Evolutionary conservation across 768 basidiomycete species (phyloP).

Genomic region (Cyclocybe cylindracea): DNA sequence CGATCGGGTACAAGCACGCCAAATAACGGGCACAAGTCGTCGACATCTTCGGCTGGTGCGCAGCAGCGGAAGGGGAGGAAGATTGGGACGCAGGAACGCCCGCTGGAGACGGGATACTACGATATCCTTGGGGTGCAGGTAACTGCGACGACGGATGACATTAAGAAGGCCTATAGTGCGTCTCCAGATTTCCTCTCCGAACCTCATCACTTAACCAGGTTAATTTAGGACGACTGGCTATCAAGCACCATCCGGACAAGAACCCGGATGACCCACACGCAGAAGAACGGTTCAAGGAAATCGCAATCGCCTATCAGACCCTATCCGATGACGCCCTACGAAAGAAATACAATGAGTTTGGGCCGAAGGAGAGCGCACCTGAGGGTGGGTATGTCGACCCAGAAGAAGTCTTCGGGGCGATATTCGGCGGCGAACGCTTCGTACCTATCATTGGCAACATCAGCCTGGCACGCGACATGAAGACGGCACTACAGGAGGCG

Average conservation of each 20-base stretch:
- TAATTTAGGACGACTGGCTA: constrained; percentile 70
- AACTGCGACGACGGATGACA: constrained; percentile 77
- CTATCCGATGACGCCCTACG: constrained; percentile 77
- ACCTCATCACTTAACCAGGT: background rate
- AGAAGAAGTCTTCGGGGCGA: constrained; percentile 76
- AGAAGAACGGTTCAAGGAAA: constrained; percentile 87
- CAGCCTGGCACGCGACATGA: constrained; percentile 89
- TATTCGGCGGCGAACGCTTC: constrained; percentile 90
- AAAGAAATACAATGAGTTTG: constrained; percentile 90
- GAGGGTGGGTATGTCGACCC: constrained; percentile 91
- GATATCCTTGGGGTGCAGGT: constrained; percentile 79
- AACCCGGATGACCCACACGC: constrained; percentile 85
- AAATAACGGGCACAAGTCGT: constrained; percentile 5
- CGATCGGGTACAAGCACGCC: constrained; percentile 5
- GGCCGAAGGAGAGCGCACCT: constrained; percentile 76
- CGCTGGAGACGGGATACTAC: constrained; percentile 90
- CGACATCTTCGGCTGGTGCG: constrained; percentile 10
- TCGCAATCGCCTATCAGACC: constrained; percentile 88
- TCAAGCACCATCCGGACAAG: constrained; percentile 93
- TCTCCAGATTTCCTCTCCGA: constrained; percentile 9
- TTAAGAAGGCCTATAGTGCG: constrained; percentile 90
- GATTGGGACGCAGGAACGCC: constrained; percentile 87
- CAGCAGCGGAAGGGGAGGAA: constrained; percentile 59
- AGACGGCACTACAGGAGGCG: constrained; percentile 86
- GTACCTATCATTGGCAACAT: constrained; percentile 87